These are phyloP conservation scores for Scedosporium dehoogii DNA, from an alignment of 2,329 filamentous ascomycete genomes.

Conservation along the genomic window DNA sequence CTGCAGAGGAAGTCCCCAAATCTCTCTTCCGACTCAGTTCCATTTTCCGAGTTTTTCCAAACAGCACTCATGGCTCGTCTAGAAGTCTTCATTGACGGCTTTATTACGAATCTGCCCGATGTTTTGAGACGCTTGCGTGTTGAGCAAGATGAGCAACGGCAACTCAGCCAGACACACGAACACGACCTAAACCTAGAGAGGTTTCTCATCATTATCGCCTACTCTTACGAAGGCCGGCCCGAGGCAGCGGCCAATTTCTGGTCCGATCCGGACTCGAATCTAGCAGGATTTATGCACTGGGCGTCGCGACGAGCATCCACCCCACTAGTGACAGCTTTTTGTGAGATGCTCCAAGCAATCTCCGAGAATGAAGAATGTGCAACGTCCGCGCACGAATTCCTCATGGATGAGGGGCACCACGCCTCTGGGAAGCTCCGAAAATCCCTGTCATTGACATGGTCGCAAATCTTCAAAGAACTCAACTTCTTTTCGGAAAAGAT, in stretches of 20 bases:
- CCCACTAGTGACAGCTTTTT: slow-evolving; percentile 91
- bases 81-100: slow-evolving; percentile 80
- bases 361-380: slow-evolving; percentile 77
- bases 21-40: slow-evolving; percentile 55
- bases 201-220: slow-evolving; percentile 86
- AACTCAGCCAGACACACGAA: slow-evolving; percentile 53
- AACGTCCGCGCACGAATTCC: slow-evolving; percentile 74
- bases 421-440: slow-evolving; percentile 70
- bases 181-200: slow-evolving; percentile 72
- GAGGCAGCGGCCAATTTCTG: slow-evolving; percentile 85
- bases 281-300: slow-evolving; percentile 94
- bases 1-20: slow-evolving; percentile 70
- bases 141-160: slow-evolving; percentile 82
- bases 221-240: slow-evolving; percentile 75
- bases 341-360: slow-evolving; percentile 87
- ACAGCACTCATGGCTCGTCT: slow-evolving; percentile 66
- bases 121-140: slow-evolving; percentile 74
- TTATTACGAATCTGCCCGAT: slow-evolving; percentile 92
- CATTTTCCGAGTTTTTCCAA: slow-evolving; percentile 65
- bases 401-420: slow-evolving; percentile 73
- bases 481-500: slow-evolving; percentile 74
- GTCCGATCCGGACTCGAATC: slow-evolving; percentile 82
- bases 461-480: slow-evolving; percentile 84
- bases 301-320: slow-evolving; percentile 91
- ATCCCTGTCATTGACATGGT: slow-evolving; percentile 80